Conservation (phyloP, 2,329 filamentous ascomycete species). For the Phoma sp. region DNA sequence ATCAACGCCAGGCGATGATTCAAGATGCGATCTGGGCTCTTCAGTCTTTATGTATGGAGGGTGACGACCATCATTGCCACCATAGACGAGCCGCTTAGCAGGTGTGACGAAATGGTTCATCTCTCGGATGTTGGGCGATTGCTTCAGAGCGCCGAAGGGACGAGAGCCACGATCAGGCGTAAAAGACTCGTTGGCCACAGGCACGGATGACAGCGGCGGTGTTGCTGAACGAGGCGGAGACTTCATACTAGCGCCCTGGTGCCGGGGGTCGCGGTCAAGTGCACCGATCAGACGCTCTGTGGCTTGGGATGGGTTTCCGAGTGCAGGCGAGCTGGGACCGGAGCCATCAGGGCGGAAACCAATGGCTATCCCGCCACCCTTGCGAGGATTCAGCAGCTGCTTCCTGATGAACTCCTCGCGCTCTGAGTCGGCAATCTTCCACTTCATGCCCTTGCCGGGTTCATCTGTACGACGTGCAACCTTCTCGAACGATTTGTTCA, state of each 20-base stretch:
- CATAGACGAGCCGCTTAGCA: constrained; percentile 43
- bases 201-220: constrained; percentile 56
- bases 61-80: constrained; percentile 29
- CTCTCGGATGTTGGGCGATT: constrained; percentile 39
- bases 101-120: constrained; percentile 42
- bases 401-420: constrained; percentile 88
- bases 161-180: constrained; percentile 62
- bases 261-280: constrained; percentile 33
- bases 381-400: constrained; percentile 55
- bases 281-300: constrained; percentile 54
- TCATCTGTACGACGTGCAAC: constrained; percentile 91
- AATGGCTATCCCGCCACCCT: constrained; percentile 38
- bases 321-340: constrained; percentile 70
- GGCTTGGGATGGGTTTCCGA: constrained; percentile 60
- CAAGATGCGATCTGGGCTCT: constrained; percentile 29
- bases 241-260: constrained; percentile 41
- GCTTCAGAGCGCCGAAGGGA: constrained; percentile 39
- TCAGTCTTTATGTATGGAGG: constrained; percentile 34
- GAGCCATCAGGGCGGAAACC: constrained; percentile 62
- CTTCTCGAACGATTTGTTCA: constrained; percentile 95
- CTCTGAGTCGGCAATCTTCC: constrained; percentile 86
- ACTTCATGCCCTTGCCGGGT: constrained; percentile 98
- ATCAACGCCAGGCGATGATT: constrained; percentile 42
- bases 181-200: constrained; percentile 58
- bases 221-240: constrained; percentile 54